Evolutionary conservation across 2,329 filamentous ascomycete genomes (phyloP).

Genomic region (Beauveria sp.): DNA sequence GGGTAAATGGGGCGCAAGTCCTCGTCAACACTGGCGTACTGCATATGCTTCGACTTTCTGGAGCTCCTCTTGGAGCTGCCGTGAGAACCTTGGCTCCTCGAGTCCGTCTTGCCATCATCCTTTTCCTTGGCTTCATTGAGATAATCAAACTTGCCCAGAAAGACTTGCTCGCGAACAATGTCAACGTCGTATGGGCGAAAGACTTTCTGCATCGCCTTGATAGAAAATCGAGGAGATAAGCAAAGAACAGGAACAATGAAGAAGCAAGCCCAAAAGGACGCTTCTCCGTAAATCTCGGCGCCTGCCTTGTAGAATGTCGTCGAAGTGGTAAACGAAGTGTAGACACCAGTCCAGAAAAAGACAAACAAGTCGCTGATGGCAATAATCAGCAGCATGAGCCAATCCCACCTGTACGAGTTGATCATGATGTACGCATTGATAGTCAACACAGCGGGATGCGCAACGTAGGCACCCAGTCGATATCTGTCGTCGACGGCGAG

Average conservation of each 20-base stretch:
- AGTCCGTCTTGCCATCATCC: conserved; percentile 31
- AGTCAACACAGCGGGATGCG: conserved; percentile 72
- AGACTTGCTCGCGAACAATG: conserved; percentile 88
- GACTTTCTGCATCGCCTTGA: conserved; percentile 87
- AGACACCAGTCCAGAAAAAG: conserved; percentile 94
- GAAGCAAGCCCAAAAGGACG: conserved; percentile 82
- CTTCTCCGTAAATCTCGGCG: conserved; percentile 67
- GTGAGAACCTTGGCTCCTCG: conserved; percentile 34
- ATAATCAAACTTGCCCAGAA: conserved; percentile 72
- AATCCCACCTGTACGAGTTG: conserved; percentile 98
- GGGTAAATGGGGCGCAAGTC: conserved; percentile 90
- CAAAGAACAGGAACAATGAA: conserved; percentile 74
- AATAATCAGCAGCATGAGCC: conserved; percentile 82
- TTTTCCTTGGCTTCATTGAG: conserved; percentile 33
- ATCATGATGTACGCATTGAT: conserved; percentile 94
- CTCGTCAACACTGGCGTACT: conserved; percentile 66
- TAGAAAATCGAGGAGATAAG: conserved; percentile 76
- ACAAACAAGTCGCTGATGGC: conserved; percentile 75
- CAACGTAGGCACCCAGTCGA: conserved; percentile 81
- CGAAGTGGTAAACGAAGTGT: conserved; percentile 46
- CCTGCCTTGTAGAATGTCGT: conserved; percentile 66
- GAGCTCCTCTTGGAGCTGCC: conserved; percentile 49
- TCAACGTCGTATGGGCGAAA: conserved; percentile 91
- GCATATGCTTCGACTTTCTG: conserved; percentile 47
- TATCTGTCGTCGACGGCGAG: conserved; percentile 70